These are phyloP conservation scores for Carnegiea gigantea DNA, from an alignment of 179 eudicot species.

Conservation along the genomic window DNA sequence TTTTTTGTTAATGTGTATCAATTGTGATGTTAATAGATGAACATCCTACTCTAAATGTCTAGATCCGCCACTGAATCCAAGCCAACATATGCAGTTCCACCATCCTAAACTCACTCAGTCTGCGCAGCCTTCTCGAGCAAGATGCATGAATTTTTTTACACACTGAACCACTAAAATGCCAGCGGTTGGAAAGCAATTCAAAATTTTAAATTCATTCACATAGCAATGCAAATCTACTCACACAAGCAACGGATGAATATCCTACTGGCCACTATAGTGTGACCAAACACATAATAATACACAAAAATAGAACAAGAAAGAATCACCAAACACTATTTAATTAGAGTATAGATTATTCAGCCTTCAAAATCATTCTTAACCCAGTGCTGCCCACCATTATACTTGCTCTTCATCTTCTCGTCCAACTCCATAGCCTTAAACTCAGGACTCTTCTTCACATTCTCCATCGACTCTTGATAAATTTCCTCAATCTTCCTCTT, in stretches of 20 bases:
- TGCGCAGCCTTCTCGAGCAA: neutral
- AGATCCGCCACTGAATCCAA: too few species aligned
- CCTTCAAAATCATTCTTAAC: slow-evolving; percentile 46
- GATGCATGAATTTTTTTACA: too few species aligned
- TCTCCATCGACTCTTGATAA: slow-evolving; percentile 42
- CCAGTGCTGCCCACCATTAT: slow-evolving; percentile 41
- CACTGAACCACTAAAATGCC: too few species aligned
- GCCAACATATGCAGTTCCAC: neutral
- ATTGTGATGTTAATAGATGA: too few species aligned
- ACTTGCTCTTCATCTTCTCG: slow-evolving; percentile 63
- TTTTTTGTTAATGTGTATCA: too few species aligned
- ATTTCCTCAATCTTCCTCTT: slow-evolving; percentile 38
- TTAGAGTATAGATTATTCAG: slow-evolving; percentile 8
- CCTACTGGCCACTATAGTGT: neutral
- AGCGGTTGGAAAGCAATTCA: too few species aligned
- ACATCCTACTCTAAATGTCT: too few species aligned
- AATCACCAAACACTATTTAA: neutral
- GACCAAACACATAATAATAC: slow-evolving; percentile 5
- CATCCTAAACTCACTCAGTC: neutral
- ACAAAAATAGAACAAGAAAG: neutral
- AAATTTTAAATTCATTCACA: neutral
- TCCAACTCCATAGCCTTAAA: slow-evolving; percentile 48
- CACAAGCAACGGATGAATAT: neutral
- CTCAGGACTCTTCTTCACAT: slow-evolving; percentile 38
- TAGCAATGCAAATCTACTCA: neutral